Evolutionary conservation across 352 stramenopile genomes (phyloP).

Genomic region (Pythium scleroteichum): DNA sequence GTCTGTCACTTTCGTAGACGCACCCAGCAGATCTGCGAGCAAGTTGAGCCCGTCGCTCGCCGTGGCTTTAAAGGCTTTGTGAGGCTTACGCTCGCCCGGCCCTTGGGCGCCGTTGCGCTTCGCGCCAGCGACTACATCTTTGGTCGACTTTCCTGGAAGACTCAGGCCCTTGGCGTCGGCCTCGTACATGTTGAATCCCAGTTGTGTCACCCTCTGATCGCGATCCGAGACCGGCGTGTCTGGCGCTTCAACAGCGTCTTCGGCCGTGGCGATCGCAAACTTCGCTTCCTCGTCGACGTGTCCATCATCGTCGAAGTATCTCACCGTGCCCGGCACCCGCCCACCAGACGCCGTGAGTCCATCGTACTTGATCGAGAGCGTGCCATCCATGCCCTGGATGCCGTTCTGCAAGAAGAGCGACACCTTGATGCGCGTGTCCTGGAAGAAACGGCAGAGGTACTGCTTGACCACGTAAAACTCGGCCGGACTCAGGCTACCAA

Average conservation of each 20-base stretch:
- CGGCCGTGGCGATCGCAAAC: conserved; percentile 57
- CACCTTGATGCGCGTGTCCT: conserved; percentile 91
- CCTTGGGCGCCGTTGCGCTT: conserved; percentile 50
- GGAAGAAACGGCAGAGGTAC: conserved; percentile 87
- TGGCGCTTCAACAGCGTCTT: conserved; percentile 51
- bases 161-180: conserved; percentile 57
- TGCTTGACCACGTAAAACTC: conserved; percentile 87
- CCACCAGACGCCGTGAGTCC: conserved; percentile 72
- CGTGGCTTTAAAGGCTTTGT: conserved; percentile 78
- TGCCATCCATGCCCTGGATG: conserved; percentile 85
- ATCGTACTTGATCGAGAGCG: conserved; percentile 72
- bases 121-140: conserved; percentile 61
- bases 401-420: conserved; percentile 90
- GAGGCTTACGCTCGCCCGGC: conserved; percentile 33
- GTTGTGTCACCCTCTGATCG: conserved; percentile 52
- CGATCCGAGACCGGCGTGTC: conserved; percentile 57
- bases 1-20: conserved; percentile 42
- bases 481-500: conserved; percentile 57
- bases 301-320: conserved; percentile 70
- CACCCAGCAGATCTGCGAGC: conserved; percentile 79
- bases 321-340: conserved; percentile 61
- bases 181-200: conserved; percentile 87
- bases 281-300: conserved; percentile 65
- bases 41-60: conserved; percentile 83
- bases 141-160: conserved; percentile 32